Evolutionary conservation across 148 eudicot species (phyloP), one percentile per base, ranked within the genome.

Genomic region (Spergularia bocconei): DNA sequence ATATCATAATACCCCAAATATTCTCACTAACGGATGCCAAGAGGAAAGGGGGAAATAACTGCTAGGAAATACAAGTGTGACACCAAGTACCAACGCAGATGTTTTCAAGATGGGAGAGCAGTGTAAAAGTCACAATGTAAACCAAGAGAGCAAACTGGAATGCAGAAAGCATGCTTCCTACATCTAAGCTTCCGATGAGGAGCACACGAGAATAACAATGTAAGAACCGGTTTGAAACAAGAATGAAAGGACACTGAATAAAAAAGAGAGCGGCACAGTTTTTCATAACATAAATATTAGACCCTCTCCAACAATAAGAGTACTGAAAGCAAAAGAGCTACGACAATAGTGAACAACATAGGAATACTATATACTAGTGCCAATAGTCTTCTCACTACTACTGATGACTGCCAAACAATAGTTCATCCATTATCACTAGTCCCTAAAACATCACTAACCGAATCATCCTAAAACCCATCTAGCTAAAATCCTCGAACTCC

Each of bases 241-340:
- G 1, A 9, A 39, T 60, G 23, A 71, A 29, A 77, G 29, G 14
- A 64, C 38, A 1, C 39, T 41, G 10, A 75, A 60, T 53, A 63
- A n/a, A n/a, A n/a, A n/a, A n/a, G n/a, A n/a, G 56, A 60, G 61
- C 51, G 56, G 59, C 36, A 75, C 44, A 2, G 3, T 39, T 39
- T 39, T 6, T 2, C 6, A 39, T 33, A 36, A 75, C 33, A 76
- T 50, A 50, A 62, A 77, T 77, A 53, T 57, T 7, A 67, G 72
- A 69, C 69, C 58, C 54, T 51, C 70, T 39, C 64, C 57, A 16
- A 76, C 67, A 36, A 72, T 67, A 80, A 63, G 75, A 75, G 79
- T 75, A 70, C 79, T 50, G 29, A 48, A 76, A 76, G 75, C 78
- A 75, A 80, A 80, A 76, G n/a, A 36, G 71, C 33, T 48, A 56